Evolutionary conservation across 441 rosid species (phyloP), one percentile per base, ranked within the genome.

Genomic region (Erodium chrysanthum): DNA sequence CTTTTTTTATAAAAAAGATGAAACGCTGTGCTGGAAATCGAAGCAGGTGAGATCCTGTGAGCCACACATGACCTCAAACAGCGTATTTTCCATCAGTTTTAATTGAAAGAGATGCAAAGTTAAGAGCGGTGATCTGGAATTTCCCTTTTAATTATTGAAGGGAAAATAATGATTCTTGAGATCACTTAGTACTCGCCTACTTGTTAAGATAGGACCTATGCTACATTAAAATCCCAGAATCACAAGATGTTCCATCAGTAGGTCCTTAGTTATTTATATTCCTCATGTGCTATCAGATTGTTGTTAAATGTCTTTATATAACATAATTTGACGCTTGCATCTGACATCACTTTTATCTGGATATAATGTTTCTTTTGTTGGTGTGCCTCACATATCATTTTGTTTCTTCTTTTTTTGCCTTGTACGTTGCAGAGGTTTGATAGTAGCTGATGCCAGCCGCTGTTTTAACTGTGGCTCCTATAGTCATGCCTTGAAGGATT

Each of bases 391-490:
- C 52, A 12, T 69, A 42, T 52, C 66, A 21, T 69, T 25, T 21
- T 69, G 23, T 40, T 40, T 22, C 37, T 14, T 59, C 17, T 69
- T 61, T n/a, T 64, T 77, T 4, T 4, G n/a, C 73, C 27, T 69
- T 76, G 25, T 44, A 66, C 70, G 69, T 77, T 75, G 64, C 80
- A 95, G 99, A 64, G 91, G 91, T 48, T 76, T 82, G 81, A 86
- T 92, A 73, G 29, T 83, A 23, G 88, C 74, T 35, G 92, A 83
- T 73, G 88, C 96, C 74, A 73, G 86, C 61, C 96, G 97, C n/a
- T 91, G 99, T 82, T 95, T 91, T 83, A 95, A 95, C 69, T 95
- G 99, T 71, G 93, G 97, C 68, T 82, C 91, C 10, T 95, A 95
- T 75, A 87, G 77, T 77, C 99, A 95, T 88, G 74, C 97, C 37